Evolutionary conservation across 768 basidiomycete species (phyloP).

Genomic region (Trametes cubensis): DNA sequence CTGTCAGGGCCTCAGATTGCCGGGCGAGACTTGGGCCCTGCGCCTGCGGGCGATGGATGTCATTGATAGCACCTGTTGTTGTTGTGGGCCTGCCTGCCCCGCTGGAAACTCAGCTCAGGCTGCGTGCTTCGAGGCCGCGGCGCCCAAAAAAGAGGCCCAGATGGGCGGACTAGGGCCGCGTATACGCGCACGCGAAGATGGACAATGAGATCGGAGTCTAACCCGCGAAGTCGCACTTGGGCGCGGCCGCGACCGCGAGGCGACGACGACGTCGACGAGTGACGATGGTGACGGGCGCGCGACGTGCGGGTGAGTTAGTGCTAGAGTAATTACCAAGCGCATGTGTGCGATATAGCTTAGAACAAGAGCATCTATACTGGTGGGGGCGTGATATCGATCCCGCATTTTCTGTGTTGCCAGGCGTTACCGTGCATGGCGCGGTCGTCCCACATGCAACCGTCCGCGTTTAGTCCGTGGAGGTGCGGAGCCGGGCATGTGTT

Average conservation of each 20-base stretch:
- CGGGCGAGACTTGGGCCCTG: background rate
- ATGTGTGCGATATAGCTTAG: too few relatives aligned
- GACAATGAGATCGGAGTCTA: background rate
- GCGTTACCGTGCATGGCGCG: constrained; percentile 6
- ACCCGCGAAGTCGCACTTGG: constrained; percentile 3
- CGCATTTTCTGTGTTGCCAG: background rate
- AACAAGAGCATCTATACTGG: too few relatives aligned
- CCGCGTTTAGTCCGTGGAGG: constrained; percentile 1
- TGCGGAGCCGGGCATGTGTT: constrained; percentile 5
- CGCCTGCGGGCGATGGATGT: too few relatives aligned
- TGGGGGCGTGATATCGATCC: background rate
- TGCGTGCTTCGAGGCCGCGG: too few relatives aligned
- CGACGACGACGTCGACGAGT: too few relatives aligned
- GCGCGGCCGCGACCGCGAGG: background rate
- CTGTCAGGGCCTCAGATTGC: constrained; percentile 9
- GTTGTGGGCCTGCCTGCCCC: background rate
- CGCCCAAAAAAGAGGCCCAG: background rate
- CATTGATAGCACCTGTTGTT: too few relatives aligned
- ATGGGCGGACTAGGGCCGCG: background rate
- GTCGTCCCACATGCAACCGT: background rate
- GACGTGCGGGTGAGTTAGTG: too few relatives aligned
- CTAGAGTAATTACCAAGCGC: too few relatives aligned
- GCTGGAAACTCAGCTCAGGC: too few relatives aligned
- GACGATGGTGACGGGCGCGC: too few relatives aligned
- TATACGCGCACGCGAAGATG: too few relatives aligned